A percentile compares a stretch with the other conserved stretches of the same genome.
These are phyloP conservation scores for Hyaloscypha hepaticicola DNA, from an alignment of 495 filamentous ascomycete species.

Conservation along the genomic window DNA sequence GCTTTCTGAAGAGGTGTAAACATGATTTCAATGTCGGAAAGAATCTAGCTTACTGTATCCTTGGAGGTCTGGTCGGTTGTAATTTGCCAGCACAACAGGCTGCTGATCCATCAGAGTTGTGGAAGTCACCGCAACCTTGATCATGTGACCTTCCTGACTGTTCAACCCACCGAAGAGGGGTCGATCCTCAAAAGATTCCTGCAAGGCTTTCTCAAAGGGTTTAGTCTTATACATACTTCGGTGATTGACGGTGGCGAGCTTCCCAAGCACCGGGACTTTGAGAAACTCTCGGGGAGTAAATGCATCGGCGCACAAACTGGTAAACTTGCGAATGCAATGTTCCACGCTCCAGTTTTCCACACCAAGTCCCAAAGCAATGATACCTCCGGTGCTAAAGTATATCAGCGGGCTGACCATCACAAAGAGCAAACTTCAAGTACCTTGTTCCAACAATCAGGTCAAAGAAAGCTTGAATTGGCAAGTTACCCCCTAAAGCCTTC, in stretches of 20 bases:
- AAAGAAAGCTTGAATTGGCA: slow-evolving; percentile 46
- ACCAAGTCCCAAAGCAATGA: slow-evolving; percentile 56
- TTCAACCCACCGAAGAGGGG: slow-evolving; percentile 42
- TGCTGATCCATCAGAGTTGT: slow-evolving; percentile 39
- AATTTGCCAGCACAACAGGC: slow-evolving; percentile 50
- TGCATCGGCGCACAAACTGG: slow-evolving; percentile 40
- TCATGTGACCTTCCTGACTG: slow-evolving; percentile 29
- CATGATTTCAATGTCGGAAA: no score
- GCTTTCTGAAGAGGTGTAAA: not conserved
- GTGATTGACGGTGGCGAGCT: slow-evolving; percentile 37
- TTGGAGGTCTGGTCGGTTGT: slow-evolving; percentile 40
- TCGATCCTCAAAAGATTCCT: slow-evolving; percentile 31
- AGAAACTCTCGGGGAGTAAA: slow-evolving; percentile 42
- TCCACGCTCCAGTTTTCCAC: slow-evolving; percentile 47
- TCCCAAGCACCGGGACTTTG: slow-evolving; percentile 36
- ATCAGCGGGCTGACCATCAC: not conserved
- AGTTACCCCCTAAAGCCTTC: slow-evolving; percentile 36
- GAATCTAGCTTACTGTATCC: no score
- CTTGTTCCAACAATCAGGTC: slow-evolving; percentile 55
- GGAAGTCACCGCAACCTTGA: slow-evolving; percentile 49
- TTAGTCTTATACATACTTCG: slow-evolving; percentile 43
- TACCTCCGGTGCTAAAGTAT: slow-evolving; percentile 48
- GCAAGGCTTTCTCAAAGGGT: slow-evolving; percentile 39
- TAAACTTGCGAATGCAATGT: slow-evolving; percentile 43
- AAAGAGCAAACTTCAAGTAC: slow-evolving; percentile 31